phyloP scores from a whole-genome alignment of 257 asterid species.

The Nicotiana undulata region DNA sequence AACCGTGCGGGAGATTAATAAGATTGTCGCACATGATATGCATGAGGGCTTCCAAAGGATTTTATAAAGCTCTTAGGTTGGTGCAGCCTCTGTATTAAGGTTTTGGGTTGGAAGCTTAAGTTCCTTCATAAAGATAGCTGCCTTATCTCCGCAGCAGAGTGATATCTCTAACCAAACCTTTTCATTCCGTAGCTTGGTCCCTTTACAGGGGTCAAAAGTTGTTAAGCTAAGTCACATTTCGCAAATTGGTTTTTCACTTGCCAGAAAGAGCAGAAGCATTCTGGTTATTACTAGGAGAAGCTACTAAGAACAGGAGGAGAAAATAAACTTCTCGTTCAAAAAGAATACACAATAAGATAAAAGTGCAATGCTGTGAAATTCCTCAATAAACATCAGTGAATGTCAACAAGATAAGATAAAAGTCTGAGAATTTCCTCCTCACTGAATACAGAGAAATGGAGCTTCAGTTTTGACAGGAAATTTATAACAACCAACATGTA shows the following conservation, averaged over 20 bases:
- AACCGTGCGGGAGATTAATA: background rate
- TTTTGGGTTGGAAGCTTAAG: background rate
- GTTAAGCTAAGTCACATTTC: background rate
- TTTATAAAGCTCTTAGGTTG: background rate
- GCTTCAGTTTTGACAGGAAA: background rate
- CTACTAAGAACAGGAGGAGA: background rate
- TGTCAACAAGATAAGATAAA: background rate
- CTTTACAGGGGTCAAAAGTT: background rate
- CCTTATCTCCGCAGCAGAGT: background rate
- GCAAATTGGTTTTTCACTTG: background rate
- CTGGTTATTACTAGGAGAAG: background rate
- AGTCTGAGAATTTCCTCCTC: background rate
- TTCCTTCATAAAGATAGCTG: background rate
- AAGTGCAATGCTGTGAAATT: background rate
- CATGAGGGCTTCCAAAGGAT: background rate
- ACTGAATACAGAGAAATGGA: background rate
- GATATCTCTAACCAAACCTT: background rate
- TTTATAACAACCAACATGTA: conserved; percentile 2
- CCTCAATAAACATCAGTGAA: background rate
- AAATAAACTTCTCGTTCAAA: background rate
- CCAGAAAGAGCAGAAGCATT: background rate
- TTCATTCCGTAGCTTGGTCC: background rate
- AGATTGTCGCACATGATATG: background rate
- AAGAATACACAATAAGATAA: background rate
- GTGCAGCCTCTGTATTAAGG: background rate